Evolutionary conservation across 2,329 filamentous ascomycete genomes (phyloP), one percentile per base, ranked within the genome.

Genomic region (Exophiala phaeomuriformis): DNA sequence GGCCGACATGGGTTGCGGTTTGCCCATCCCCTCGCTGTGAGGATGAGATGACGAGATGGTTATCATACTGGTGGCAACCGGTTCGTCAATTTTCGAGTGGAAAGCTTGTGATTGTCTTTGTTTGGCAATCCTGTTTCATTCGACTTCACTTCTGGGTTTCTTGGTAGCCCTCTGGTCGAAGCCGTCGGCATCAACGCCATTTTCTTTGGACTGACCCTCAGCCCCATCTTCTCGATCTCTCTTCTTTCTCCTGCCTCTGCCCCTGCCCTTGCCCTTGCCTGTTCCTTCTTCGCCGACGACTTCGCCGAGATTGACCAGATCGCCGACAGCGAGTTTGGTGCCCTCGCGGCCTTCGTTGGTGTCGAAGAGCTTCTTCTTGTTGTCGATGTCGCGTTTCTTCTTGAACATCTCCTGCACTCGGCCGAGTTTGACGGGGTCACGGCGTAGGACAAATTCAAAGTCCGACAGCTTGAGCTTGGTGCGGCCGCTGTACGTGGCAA

Each of bases 391-490:
- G 67, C 84, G 84, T 63, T 94, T 89, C 77, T 91, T 90, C 70
- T 88, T 86, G 61, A 95, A 80, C 66, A 95, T 82, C 73, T 95
- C 90, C 67, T 88, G 83, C 51, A 97, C 90, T 65, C 91, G 84
- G 46, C 93, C 93, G 41, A 97, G 76, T 68, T 95, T 94, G 55
- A 81, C 77, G 5, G 87, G 84, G 65, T 97, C 94, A 60, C 86
- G 82, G 32, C 93, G 82, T 63, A 97, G 81, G 37, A 90, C 89
- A 71, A 95, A 98, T 66, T 94, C 90, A 73, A 98, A 95, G 71
- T 98, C 93, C 66, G 96, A 91, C 65, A 95, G 88, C 70, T 98
- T 98, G 72, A 98, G 90, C 73, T 98, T 98, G 65, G 95, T 88
- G 1, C 93, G 86, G 0, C 90, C 86, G 2, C 87, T 84, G 70